Base-by-base conservation (phyloP, 2,329 filamentous ascomycete genomes). In the Thielaviopsis populi region DNA sequence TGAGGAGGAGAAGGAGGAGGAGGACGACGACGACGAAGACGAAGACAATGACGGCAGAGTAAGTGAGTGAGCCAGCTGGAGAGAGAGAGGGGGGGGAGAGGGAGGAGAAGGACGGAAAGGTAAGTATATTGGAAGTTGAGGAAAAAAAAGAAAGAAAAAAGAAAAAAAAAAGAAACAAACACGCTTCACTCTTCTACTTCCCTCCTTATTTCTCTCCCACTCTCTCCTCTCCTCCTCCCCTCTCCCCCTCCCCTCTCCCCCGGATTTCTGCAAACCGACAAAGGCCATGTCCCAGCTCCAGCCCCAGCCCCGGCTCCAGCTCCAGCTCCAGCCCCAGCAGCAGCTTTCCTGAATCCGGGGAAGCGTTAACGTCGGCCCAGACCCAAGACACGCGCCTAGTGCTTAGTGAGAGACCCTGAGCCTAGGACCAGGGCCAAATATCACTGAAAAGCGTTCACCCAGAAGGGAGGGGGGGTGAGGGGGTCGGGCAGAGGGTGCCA, bases 391-490 rank as follows among this genome's bases (percentile, higher is more conserved):
- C 27, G 15, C 30, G 24, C 27, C 15, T 54, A 33, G 50, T 30
- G 24, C 27, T 33, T 33, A 54, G 50, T 33, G 50, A 54, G 50
- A 54, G 50, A 54, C 50, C 50, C 50, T 54, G 50, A 54, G 24
- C 17, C 50, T 33, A 37, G 46, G 46, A 50, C 46, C 7, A 37
- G 33, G 33, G 33, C 33, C 33, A 37, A 50, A 19, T 50, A 2
- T 50, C 46, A 33, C 50, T 54, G 50, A 54, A 54, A 22, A 54
- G 24, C 22, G 50, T 54, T 54, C 50, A 54, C 50, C 50, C 50
- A 54, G 24, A n/a, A 50, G 19, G 15, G 43, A n/a, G 10, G 43
- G 42, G 42, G 42, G n/a, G 17, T n/a, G n/a, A n/a, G n/a, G n/a
- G n/a, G n/a, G n/a, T n/a, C n/a, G n/a, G n/a, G n/a, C n/a, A n/a